phyloP scores from a whole-genome alignment of 176 grass and related monocot species.

The Aegilops umbellulata region DNA sequence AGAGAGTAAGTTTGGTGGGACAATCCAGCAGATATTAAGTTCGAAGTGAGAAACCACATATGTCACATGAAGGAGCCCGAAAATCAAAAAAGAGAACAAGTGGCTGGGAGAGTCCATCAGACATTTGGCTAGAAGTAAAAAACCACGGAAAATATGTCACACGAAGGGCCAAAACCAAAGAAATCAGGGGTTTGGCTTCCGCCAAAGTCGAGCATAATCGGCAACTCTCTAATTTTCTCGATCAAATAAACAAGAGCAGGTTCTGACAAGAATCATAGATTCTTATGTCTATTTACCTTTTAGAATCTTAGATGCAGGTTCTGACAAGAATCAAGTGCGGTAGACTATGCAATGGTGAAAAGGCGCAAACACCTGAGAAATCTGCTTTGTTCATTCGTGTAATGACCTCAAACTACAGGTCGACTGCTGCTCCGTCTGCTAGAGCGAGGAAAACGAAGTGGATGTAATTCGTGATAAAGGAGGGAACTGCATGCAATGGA shows the following conservation, averaged over 20 bases:
- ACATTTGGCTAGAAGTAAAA: constrained; percentile 54
- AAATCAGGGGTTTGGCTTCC: constrained; percentile 32
- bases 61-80: too few relatives aligned
- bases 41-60: constrained; percentile 41
- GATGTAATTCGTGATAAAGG: too few relatives aligned
- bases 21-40: constrained; percentile 47
- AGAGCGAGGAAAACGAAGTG: too few relatives aligned
- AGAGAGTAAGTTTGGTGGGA: constrained; percentile 48
- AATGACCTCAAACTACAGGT: too few relatives aligned
- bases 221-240: constrained; percentile 36
- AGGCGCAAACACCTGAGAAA: too few relatives aligned
- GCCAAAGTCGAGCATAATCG: constrained; percentile 47
- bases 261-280: neutral
- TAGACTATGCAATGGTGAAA: neutral
- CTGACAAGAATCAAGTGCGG: constrained; percentile 43
- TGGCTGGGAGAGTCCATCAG: constrained; percentile 60
- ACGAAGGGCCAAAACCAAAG: constrained; percentile 72
- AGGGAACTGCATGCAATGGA: too few relatives aligned
- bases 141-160: constrained; percentile 66
- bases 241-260: neutral
- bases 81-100: constrained; percentile 24
- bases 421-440: too few relatives aligned
- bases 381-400: too few relatives aligned
- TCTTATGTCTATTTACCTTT: constrained; percentile 8
- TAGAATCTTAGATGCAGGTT: constrained; percentile 47